A percentile compares a stretch with the other conserved stretches of the same genome.
Evolutionary conservation across 2,329 filamentous ascomycete genomes (phyloP).

Genomic region (Thielaviopsis musarum): DNA sequence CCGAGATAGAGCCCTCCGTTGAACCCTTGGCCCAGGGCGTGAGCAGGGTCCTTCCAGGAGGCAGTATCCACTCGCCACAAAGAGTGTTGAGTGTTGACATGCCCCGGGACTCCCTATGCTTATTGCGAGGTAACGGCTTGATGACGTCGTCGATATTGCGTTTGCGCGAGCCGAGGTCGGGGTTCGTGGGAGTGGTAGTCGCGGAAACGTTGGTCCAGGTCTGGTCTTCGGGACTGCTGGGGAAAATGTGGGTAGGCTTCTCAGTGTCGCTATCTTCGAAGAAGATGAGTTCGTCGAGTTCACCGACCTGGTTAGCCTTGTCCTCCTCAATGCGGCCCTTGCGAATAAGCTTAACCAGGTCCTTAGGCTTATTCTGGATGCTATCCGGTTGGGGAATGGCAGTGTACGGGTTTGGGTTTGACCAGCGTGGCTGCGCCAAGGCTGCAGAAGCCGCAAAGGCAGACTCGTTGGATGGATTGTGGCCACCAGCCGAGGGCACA

Average conservation of each 20-base stretch:
- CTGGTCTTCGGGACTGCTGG: conserved; percentile 5
- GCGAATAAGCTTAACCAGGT: conserved; percentile 80
- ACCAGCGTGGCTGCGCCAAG: conserved; percentile 57
- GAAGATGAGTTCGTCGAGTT: conserved; percentile 76
- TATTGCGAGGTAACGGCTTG: conserved; percentile 38
- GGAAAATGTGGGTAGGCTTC: conserved; percentile 15
- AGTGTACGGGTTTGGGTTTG: conserved; percentile 89
- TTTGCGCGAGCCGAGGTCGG: conserved; percentile 48
- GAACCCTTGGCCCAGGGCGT: conserved; percentile 43
- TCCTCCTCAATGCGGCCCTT: conserved; percentile 58
- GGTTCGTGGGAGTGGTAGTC: conserved; percentile 14
- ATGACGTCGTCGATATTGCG: conserved; percentile 56
- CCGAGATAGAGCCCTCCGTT: background rate
- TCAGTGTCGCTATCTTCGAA: conserved; percentile 51
- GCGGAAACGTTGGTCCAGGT: conserved; percentile 10
- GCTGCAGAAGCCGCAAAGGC: background rate
- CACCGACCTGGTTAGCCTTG: conserved; percentile 33
- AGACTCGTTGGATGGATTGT: background rate
- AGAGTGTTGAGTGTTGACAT: conserved; percentile 34
- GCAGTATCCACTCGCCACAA: conserved; percentile 33
- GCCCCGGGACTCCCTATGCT: conserved; percentile 18
- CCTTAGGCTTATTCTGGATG: conserved; percentile 49
- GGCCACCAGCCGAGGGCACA: background rate
- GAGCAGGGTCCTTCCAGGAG: conserved; percentile 19
- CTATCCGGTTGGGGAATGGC: conserved; percentile 59